Conservation (phyloP, 257 asterid species). For the Primulina eburnea region DNA sequence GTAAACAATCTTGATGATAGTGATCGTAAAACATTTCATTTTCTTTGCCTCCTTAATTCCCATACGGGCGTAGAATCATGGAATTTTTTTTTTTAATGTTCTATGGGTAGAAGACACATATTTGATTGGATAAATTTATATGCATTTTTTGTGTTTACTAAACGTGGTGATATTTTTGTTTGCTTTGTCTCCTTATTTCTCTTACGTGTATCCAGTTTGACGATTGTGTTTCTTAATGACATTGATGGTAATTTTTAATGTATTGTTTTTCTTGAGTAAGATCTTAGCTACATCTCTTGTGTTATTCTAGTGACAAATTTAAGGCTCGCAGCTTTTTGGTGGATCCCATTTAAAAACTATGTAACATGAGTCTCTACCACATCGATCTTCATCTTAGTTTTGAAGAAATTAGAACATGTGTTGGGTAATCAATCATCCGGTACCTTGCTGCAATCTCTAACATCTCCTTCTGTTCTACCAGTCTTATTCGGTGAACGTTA, state of each 20-base stretch:
- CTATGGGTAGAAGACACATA: too few species aligned
- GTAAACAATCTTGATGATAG: constrained; percentile 27
- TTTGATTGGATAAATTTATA: too few species aligned
- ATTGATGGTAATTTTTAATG: not conserved
- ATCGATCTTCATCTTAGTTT: too few species aligned
- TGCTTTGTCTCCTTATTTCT: constrained; percentile 2
- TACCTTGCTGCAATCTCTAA: not conserved
- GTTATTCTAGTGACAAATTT: not conserved
- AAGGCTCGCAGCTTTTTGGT: not conserved
- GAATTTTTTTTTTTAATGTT: too few species aligned
- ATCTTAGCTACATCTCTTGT: not conserved
- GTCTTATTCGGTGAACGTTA: not conserved
- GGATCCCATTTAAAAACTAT: not conserved
- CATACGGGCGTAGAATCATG: too few species aligned
- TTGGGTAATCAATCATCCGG: not conserved
- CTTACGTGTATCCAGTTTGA: constrained; percentile 12
- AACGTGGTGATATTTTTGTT: not conserved
- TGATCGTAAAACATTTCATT: too few species aligned
- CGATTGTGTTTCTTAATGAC: not conserved
- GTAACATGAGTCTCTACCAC: too few species aligned
- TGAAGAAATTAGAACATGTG: too few species aligned
- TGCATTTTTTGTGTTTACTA: too few species aligned
- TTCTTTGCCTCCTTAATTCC: too few species aligned
- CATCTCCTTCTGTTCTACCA: not conserved
- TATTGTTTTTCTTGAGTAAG: not conserved